Evolutionary conservation across 2,329 filamentous ascomycete genomes (phyloP).

Genomic region (Fusarium sterilihyphosum): DNA sequence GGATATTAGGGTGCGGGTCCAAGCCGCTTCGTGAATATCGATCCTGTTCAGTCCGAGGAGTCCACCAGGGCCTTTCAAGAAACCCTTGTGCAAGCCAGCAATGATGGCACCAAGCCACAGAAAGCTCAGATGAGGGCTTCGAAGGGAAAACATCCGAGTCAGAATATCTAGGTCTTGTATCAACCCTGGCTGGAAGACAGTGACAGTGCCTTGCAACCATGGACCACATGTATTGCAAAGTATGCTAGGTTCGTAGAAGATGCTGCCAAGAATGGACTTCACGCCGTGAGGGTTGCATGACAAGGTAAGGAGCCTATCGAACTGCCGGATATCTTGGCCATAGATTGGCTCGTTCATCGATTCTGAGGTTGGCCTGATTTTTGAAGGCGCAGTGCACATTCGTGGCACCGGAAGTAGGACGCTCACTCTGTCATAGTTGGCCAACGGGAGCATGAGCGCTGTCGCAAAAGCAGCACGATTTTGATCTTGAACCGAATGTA

Average conservation of each 20-base stretch:
- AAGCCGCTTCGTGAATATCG: constrained; percentile 22
- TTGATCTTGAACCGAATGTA: neutral
- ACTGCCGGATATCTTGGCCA: constrained; percentile 11
- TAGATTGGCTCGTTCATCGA: neutral
- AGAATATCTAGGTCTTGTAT: constrained; percentile 10
- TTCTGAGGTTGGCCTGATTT: neutral
- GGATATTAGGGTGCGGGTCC: constrained; percentile 8
- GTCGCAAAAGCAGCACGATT: neutral
- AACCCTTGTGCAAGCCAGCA: constrained; percentile 4
- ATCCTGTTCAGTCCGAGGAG: neutral
- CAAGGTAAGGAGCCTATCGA: constrained; percentile 25
- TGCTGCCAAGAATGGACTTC: constrained; percentile 2
- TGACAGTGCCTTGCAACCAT: constrained; percentile 17
- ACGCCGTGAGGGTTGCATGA: constrained; percentile 17
- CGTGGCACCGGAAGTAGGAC: neutral
- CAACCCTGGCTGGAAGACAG: neutral
- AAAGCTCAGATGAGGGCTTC: constrained; percentile 5
- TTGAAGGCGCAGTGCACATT: neutral
- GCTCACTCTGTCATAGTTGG: neutral
- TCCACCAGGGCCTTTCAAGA: neutral
- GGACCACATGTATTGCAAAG: constrained; percentile 17
- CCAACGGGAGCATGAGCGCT: neutral
- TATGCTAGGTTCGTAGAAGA: constrained; percentile 23
- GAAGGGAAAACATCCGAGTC: neutral
- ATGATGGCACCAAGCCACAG: constrained; percentile 25